Evolutionary conservation across 225 moss, liverwort and hornwort genomes (phyloP).

Genomic region (Physcomitrellopsis africana): DNA sequence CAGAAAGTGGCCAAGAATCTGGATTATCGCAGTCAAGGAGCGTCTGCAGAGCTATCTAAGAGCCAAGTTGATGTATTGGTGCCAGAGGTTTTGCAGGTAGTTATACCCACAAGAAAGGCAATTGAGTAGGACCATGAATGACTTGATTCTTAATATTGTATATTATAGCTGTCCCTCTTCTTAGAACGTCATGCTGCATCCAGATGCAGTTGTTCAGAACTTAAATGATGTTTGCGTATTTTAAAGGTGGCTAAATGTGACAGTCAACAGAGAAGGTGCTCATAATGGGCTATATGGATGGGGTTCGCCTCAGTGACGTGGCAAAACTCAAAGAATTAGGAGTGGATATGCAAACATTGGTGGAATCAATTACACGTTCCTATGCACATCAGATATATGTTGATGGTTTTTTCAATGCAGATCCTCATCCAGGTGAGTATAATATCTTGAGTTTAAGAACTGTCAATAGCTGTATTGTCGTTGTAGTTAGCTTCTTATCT

Average conservation of each 20-base stretch:
- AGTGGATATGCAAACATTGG: conserved; percentile 77
- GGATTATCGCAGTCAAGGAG: conserved; percentile 59
- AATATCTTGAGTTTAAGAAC: conserved; percentile 3
- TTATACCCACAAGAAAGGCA: conserved; percentile 1
- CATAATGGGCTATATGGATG: conserved; percentile 93
- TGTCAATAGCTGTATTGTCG: background rate
- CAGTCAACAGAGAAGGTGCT: conserved; percentile 93
- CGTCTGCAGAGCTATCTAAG: conserved; percentile 60
- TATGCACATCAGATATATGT: conserved; percentile 97
- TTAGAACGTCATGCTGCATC: background rate
- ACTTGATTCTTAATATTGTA: background rate
- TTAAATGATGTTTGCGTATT: conserved; percentile 9
- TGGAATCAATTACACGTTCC: conserved; percentile 88
- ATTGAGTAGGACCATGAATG: conserved; percentile 12
- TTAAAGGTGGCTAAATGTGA: conserved; percentile 34
- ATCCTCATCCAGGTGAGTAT: conserved; percentile 91
- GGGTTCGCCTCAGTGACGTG: conserved; percentile 87
- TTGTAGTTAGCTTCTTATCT: background rate
- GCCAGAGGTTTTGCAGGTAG: conserved; percentile 89
- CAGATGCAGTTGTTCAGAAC: conserved; percentile 10
- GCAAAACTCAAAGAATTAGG: conserved; percentile 75
- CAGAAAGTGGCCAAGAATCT: conserved; percentile 79
- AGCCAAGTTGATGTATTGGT: conserved; percentile 86
- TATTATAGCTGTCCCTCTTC: background rate
- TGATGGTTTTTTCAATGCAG: conserved; percentile 98